A percentile compares a stretch with the other conserved stretches of the same genome.
These are phyloP conservation scores for Prunus armeniaca DNA, from an alignment of 306 rosid species.

Conservation along the genomic window DNA sequence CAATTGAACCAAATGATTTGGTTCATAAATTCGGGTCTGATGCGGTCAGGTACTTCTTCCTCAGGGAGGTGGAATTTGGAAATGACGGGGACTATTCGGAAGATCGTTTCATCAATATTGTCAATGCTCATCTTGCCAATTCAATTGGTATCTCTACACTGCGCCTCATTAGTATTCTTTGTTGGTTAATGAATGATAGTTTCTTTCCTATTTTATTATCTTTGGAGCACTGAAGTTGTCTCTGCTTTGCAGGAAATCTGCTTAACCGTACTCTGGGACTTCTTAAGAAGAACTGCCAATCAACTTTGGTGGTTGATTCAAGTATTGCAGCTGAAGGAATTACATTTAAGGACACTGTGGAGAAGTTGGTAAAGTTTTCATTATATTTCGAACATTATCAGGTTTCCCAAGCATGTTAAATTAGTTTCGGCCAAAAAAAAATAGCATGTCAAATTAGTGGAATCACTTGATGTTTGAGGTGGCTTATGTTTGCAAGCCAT, in stretches of 20 bases:
- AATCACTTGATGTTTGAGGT: constrained; percentile 1
- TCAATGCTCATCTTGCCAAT: constrained; percentile 98
- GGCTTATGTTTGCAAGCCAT: constrained; percentile 9
- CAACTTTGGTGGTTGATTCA: constrained; percentile 75
- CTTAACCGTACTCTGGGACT: constrained; percentile 92
- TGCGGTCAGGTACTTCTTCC: constrained; percentile 94
- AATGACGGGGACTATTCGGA: constrained; percentile 93
- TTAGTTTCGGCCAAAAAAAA: not conserved
- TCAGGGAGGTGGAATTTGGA: constrained; percentile 93
- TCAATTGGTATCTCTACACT: constrained; percentile 62
- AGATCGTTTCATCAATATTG: constrained; percentile 84
- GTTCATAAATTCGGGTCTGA: constrained; percentile 80
- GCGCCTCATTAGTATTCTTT: constrained; percentile 13
- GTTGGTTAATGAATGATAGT: not conserved
- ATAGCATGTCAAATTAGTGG: not conserved
- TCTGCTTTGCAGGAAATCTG: constrained; percentile 72
- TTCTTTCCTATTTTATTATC: not conserved
- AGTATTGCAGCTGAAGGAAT: constrained; percentile 70
- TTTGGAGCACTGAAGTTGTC: constrained; percentile 15
- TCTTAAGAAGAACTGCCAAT: constrained; percentile 82
- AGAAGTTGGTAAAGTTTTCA: constrained; percentile 50
- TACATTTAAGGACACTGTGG: constrained; percentile 62
- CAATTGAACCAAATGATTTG: constrained; percentile 94
- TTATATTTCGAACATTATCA: not conserved
- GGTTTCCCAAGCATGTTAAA: not conserved